Base-by-base conservation (phyloP, 2,329 filamentous ascomycete species). In the Phyllosticta citribraziliensis region DNA sequence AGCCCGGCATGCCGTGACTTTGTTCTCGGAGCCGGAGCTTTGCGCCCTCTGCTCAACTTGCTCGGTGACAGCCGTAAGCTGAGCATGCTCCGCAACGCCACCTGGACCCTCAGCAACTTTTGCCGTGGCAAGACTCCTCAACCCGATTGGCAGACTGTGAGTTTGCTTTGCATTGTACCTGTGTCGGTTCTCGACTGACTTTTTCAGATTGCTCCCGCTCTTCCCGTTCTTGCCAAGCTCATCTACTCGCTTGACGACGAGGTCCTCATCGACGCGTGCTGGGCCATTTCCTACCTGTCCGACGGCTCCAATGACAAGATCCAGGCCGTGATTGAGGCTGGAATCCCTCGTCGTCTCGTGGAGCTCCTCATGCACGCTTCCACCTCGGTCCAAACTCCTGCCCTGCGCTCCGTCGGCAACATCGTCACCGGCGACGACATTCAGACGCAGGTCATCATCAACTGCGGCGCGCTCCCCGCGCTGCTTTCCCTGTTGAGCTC, bases 241-340 rank as follows among this genome's bases (percentile, higher is more conserved):
- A 93, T 99, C 64, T 99, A 99, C 79, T 97, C 94, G 65, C 84
- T 99, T 61, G 94, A 99, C 72, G 94, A 99, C 68, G 94, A 99
- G 75, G 94, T 99, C 63, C 81, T 99, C 64, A 99, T 99, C 70
- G 94, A 99, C 76, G 94, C 94, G 63, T 99, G 94, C 86, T 99
- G 94, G 94, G 94, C 94, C 64, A 97, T 99, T 71, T 97, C 93
- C 0, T 99, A 99, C 73, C 85, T 99, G 20, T 97, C 94, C 2
- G 94, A 99, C 75, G 94, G 94, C 52, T 90, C 92, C 70, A 99
- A 99, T 75, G 94, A 99, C 73, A 99, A 99, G 82, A 99, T 99
- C 66, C 94, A 99, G 78, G 93, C 94, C 55, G 94, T 99, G 61
- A 97, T 99, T 70, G 94, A 99, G 79, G 94, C 93, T 53, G 93